Evolutionary conservation across 192 early-diverging fungal genomes (phyloP), one percentile per base, ranked within the genome.

Genomic region (Rhizophagus clarus): DNA sequence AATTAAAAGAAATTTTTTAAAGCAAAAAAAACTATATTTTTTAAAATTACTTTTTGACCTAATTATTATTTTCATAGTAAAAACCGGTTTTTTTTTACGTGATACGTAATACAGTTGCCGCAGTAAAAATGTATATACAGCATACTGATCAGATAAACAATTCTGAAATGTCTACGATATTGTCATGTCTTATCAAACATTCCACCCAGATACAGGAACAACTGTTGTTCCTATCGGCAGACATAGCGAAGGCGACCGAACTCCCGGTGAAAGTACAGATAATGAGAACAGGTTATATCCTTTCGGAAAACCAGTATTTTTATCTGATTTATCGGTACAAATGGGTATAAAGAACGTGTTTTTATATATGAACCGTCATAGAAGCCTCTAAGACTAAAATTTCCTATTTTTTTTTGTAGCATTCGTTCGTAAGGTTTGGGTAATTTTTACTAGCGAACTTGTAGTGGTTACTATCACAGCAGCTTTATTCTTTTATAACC

Each of bases 381-480:
- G 1, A 12, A 31, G 11, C 4, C 28, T 61, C 7, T 29, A 4
- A 68, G 0, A 3, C 14, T 49, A 12, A 69, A 45, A 40, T 40
- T 45, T 12, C 47, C 29, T 11, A 24, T 47, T 67, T 51, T 0
- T 26, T 60, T 66, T 40, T 71, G 28, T 61, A 79, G 77, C 22
- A 40, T 79, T 79, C 61, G n/a, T 79, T 8, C 77, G 77, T 40
- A 79, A 79, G 28, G 15, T 61, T 31, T 79, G 61, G n/a, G 12
- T 14, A 22, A 61, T 79, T 26, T 71, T 79, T n/a, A 32, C 63
- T 15, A 40, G 24, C 10, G 60, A 69, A 61, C 49, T 69, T 28
- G 0, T 79, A 24, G 22, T 61, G 9, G 11, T 60, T 71, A 31
- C 40, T 24, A 11, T 37, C 14, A 22, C 37, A 3, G 7, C 31